Evolutionary conservation across 306 rosid genomes (phyloP).

Genomic region (Alnus glutinosa): DNA sequence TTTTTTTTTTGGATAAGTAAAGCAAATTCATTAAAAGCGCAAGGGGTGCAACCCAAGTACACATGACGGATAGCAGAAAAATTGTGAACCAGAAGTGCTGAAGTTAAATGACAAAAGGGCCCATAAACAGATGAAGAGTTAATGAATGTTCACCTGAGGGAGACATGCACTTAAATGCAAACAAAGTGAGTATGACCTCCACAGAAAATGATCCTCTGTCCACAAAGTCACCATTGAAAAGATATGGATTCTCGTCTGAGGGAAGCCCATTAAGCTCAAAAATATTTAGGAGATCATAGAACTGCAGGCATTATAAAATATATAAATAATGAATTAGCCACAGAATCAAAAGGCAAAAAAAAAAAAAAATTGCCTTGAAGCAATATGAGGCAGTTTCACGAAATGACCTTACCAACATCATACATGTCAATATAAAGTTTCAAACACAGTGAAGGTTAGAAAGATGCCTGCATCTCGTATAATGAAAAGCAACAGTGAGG

Average conservation of each 20-base stretch:
- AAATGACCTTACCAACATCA: background rate
- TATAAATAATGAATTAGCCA: slow-evolving; percentile 9
- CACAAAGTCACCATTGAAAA: slow-evolving; percentile 97
- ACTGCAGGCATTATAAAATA: slow-evolving; percentile 59
- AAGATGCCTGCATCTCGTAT: background rate
- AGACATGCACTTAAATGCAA: slow-evolving; percentile 97
- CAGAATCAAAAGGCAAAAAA: background rate
- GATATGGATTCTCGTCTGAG: slow-evolving; percentile 97
- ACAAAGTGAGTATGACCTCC: slow-evolving; percentile 95
- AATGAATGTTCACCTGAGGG: slow-evolving; percentile 73
- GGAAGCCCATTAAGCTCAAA: slow-evolving; percentile 99
- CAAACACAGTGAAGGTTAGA: background rate
- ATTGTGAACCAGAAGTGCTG: background rate
- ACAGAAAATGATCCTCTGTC: slow-evolving; percentile 97
- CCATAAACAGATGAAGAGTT: slow-evolving; percentile 6
- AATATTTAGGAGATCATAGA: slow-evolving; percentile 87
- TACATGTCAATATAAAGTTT: background rate
- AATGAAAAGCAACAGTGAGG: background rate
- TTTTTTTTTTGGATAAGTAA: no score
- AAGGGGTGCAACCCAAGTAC: no score
- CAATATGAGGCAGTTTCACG: slow-evolving; percentile 6
- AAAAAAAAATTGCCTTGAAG: slow-evolving; percentile 4
- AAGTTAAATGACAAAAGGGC: background rate
- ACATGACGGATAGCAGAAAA: background rate
- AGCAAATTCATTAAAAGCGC: no score